Evolutionary conservation across 1,139 yeast species (phyloP), one percentile per base, ranked within the genome.

Genomic region (Scheffersomyces titani): DNA sequence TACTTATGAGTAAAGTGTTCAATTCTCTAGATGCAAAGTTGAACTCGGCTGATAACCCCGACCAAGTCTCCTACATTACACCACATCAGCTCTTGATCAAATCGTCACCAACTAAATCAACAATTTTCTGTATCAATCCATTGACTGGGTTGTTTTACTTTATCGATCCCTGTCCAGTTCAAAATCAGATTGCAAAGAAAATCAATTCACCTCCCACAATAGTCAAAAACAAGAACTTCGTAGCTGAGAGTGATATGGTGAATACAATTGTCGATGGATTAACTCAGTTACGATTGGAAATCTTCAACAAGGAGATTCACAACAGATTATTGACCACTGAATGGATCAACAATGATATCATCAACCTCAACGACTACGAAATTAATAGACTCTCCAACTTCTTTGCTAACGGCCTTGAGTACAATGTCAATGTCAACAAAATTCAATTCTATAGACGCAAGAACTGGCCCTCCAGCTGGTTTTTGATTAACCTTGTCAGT

Each of bases 381-480:
- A 66, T 70, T 11, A 56, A 55, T 16, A 75, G 76, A 54, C 63
- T 78, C 44, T 61, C 63, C 54, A 59, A 57, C 51, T 58, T 61
- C 55, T 47, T 62, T 24, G 51, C 47, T n/a, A 51, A 56, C 57
- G 57, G 62, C 50, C 56, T 59, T 51, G 59, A 59, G 46, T 52
- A 52, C 24, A 55, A 58, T 44, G 55, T 58, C n/a, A 57, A 50
- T n/a, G 50, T 57, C 21, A 59, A 62, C 46, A 76, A 71, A 55
- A 65, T 85, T 24, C 85, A 80, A 60, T 80, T 85, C 55, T 88
- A 84, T 66, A 78, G 90, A 21, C 76, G 89, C 54, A 83, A 82
- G 54, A 87, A 83, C 58, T 89, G 93, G 93, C 92, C 92, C 0
- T 74, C 85, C 2, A 84, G 87, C 56, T 89, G 93, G 93, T 86